Conservation (phyloP, 495 filamentous ascomycete species). For the Chaetomium cochliodes region DNA sequence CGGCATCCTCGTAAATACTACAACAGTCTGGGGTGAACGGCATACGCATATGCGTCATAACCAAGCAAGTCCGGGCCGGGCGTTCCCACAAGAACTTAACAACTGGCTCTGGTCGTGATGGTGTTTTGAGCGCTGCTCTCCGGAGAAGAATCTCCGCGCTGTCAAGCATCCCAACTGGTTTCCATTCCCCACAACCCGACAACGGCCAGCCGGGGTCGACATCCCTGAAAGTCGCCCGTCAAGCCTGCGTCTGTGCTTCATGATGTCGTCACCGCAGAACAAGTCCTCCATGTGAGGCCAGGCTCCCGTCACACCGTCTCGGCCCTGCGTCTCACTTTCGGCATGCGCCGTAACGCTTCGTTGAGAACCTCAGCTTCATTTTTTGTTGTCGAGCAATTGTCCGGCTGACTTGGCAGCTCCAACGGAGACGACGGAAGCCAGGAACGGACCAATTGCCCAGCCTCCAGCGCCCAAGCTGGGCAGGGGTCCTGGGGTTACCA, state of each 20-base stretch:
- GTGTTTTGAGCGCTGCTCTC: background rate
- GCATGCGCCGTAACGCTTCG: background rate
- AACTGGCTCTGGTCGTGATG: too few species aligned
- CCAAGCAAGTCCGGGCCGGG: too few species aligned
- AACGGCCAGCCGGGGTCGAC: background rate
- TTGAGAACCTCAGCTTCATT: background rate
- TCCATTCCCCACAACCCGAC: background rate
- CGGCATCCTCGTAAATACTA: background rate
- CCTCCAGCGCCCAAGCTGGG: background rate
- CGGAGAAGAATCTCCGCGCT: background rate
- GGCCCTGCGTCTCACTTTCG: background rate
- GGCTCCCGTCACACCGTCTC: background rate
- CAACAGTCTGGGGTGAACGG: too few species aligned
- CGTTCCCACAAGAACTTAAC: too few species aligned
- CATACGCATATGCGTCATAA: too few species aligned
- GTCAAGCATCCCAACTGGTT: background rate
- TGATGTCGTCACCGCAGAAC: constrained; percentile 3
- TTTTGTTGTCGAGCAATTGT: background rate
- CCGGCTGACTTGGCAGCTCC: background rate
- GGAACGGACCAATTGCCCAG: constrained; percentile 7
- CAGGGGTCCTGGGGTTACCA: background rate
- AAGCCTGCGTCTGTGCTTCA: background rate
- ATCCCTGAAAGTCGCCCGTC: background rate
- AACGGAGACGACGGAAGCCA: background rate
- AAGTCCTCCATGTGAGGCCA: background rate